Evolutionary conservation across 139 green algal species (phyloP), one percentile per base, ranked within the genome.

Genomic region (Spirogloea muscicola): DNA sequence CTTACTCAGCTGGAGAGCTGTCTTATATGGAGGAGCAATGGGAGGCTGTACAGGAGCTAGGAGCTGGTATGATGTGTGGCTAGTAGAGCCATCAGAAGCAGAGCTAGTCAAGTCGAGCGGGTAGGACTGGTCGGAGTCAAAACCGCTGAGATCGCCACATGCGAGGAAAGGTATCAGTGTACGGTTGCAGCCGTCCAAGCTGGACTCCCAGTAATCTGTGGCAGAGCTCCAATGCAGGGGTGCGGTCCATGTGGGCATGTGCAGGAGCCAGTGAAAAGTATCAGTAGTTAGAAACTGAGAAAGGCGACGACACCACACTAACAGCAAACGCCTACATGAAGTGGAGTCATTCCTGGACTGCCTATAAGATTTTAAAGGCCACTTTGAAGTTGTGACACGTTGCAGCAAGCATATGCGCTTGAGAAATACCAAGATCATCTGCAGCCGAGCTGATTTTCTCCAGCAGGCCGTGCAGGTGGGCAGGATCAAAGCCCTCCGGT

Each of bases 81-180:
- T 43, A 63, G 3, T 38, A 72, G n/a, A 7, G 21, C 29, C 49
- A 34, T 60, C 9, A 76, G 59, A 40, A 16, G 64, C 6, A 43
- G 25, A 1, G 6, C n/a, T 37, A 21, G 44, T n/a, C 33, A 72
- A 3, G 27, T 79, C 49, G 29, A 97, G 76, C 9, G 89, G 79
- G 70, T 98, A 98, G 3, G 82, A 92, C 36, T 84, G 77, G 69
- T 97, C 93, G 7, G 93, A 85, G 80, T 98, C 94, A 73, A 89
- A 97, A 0, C 89, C 93, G 27, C 42, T 75, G 25, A 98, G 81
- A 77, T 96, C 92, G 0, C 93, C 94, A 72, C 94, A 98, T 5
- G 91, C 89, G 25, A 99, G 44, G 68, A 98, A 98, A 0, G 91
- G 92, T 1, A 98, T 84, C 29, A 94, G 34, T 1, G 68, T 21